Conservation (phyloP, 2,329 filamentous ascomycete genomes). For the Pseudocercospora fijiensis region DNA sequence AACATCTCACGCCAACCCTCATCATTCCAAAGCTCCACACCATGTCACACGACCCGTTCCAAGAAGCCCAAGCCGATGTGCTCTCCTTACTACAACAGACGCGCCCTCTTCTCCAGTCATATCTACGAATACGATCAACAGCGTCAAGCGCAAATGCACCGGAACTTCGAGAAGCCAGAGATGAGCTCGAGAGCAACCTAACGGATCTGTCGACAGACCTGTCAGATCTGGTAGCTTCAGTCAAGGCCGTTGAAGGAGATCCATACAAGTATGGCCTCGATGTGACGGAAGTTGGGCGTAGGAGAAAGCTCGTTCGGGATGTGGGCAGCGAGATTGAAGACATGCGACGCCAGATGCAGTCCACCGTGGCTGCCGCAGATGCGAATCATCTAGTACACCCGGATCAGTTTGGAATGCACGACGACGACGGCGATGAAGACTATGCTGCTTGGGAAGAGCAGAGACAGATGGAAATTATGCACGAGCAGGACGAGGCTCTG, state of each 20-base stretch:
- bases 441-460: slow-evolving; percentile 79
- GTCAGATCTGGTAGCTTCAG: slow-evolving; percentile 80
- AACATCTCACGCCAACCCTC: background rate
- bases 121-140: slow-evolving; percentile 90
- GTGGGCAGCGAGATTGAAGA: slow-evolving; percentile 84
- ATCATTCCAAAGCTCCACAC: background rate
- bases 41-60: slow-evolving; percentile 49
- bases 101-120: slow-evolving; percentile 87
- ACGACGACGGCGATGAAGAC: slow-evolving; percentile 50
- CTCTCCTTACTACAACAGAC: slow-evolving; percentile 76
- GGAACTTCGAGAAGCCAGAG: slow-evolving; percentile 62
- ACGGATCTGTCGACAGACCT: slow-evolving; percentile 76
- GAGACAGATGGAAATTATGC: slow-evolving; percentile 87
- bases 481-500: slow-evolving; percentile 88
- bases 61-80: slow-evolving; percentile 66
- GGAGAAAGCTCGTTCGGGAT: slow-evolving; percentile 80
- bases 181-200: slow-evolving; percentile 78
- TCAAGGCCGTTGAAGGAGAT: slow-evolving; percentile 81
- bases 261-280: slow-evolving; percentile 86
- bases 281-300: slow-evolving; percentile 74
- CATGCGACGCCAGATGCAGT: slow-evolving; percentile 79
- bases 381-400: slow-evolving; percentile 56
- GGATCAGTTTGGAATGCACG: slow-evolving; percentile 50
- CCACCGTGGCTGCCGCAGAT: slow-evolving; percentile 51
- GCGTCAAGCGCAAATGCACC: slow-evolving; percentile 69